Base-by-base conservation (phyloP, 768 basidiomycete species). In the Russula emetica region DNA sequence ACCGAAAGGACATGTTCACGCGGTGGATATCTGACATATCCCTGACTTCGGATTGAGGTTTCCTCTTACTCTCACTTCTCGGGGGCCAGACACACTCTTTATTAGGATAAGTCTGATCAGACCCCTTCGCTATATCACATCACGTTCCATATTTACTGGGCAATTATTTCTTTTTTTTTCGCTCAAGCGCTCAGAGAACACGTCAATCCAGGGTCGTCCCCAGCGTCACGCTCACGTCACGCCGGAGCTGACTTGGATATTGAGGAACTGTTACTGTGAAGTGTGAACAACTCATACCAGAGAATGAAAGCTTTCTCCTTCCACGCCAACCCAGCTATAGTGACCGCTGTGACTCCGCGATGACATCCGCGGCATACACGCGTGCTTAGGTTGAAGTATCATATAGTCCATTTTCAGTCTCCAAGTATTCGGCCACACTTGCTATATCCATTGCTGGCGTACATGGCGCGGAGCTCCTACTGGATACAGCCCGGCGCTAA, bases 1-100 rank as follows among this genome's bases (percentile, higher is more conserved):
- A 42, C 56, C 53, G 63, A 42, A 64, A 86, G 85, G 84, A 86
- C 68, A 71, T 86, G 71, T 77, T 87, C 72, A 80, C 79, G 14
- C 78, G 80, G 61, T 87, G 86, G 86, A 78, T 86, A 49, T 66
- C 68, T 58, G 78, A 86, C 70, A 71, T 75, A 26, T 83, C 85
- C n/a, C 73, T 85, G 32, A 71, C 75, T 18, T 52, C 69, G 22
- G 68, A 73, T 59, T 59, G 54, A 64, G 30, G 4, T 11, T 34
- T 47, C 56, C 4, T 34, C 34, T 34, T 34, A 34, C 34, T 45
- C 26, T 6, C 3, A 5, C 10, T 14, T 44, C 62, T 22, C 11
- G 22, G 45, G 45, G 45, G 22, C 24, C 9, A 53, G 34, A 18
- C 34, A 28, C 45, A 50, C 24, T 22, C 26, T 54, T 50, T 7